phyloP scores from a whole-genome alignment of 2,329 filamentous ascomycete species.

The Trichoderma oligosporum region DNA sequence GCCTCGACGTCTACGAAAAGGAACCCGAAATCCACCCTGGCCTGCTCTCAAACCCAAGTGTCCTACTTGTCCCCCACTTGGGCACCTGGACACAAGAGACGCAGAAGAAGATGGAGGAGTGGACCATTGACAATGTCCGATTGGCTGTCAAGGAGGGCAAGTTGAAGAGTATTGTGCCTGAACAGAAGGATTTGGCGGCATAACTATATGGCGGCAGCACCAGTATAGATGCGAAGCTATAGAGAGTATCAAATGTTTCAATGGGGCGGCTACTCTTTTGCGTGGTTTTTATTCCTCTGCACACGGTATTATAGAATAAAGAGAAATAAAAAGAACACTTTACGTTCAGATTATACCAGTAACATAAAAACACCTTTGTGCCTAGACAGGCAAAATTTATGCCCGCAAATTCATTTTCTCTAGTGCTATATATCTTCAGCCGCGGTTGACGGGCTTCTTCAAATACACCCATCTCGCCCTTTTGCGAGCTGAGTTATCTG shows the following conservation, averaged over 20 bases:
- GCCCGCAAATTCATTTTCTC: slow-evolving; percentile 13
- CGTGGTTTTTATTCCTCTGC: neutral
- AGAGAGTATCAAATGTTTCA: no score
- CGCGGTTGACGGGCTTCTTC: slow-evolving; percentile 43
- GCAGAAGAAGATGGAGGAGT: slow-evolving; percentile 67
- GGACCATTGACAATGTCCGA: slow-evolving; percentile 67
- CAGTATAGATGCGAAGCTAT: neutral
- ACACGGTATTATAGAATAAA: neutral
- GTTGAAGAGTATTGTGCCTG: slow-evolving; percentile 66
- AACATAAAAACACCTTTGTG: neutral
- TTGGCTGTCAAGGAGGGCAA: slow-evolving; percentile 58
- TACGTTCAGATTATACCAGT: no score
- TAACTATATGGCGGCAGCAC: neutral
- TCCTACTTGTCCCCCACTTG: slow-evolving; percentile 79
- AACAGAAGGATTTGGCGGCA: slow-evolving; percentile 49
- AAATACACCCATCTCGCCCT: slow-evolving; percentile 12
- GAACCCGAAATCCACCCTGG: slow-evolving; percentile 74
- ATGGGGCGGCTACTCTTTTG: no score
- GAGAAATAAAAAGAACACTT: neutral
- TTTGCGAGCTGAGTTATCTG: neutral
- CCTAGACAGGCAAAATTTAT: slow-evolving; percentile 12
- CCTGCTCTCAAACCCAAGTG: slow-evolving; percentile 64
- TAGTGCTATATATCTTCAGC: slow-evolving; percentile 28
- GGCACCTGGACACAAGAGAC: slow-evolving; percentile 74
- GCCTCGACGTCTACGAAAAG: slow-evolving; percentile 79